Evolutionary conservation across 768 basidiomycete genomes (phyloP), one percentile per base, ranked within the genome.

Genomic region (Boletus tomentosulus): DNA sequence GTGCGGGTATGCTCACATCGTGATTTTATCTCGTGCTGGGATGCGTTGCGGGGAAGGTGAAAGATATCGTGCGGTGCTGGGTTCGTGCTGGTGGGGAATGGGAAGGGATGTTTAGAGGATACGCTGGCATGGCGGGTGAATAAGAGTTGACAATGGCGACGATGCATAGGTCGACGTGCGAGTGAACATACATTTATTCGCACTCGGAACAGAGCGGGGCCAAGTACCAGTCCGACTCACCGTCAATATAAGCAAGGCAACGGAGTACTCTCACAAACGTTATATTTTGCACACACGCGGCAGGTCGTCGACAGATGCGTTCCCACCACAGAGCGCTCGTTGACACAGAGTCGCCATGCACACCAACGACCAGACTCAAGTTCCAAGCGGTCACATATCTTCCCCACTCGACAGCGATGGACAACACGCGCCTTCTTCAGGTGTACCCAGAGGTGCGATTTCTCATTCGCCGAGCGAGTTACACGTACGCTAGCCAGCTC

Each of bases 31-130:
- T 86, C 78, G 33, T 70, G 63, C 61, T 82, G 82, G 0, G 82
- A 77, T 19, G 85, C 84, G 22, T 74, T 71, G 1, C 58, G 62
- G 3, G 79, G 71, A 4, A 89, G 76, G 62, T 87, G 87, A 63
- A 89, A 89, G 51, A 89, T 87, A 67, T 89, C 82, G 66, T 85
- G 74, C 1, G 87, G 84, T 1, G 83, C 80, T 11, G 87, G 86
- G 46, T 74, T 74, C 0, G 75, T 56, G 53, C 80, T 68, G 5
- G 58, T 62, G 0, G 87, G 87, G 50, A 80, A 89, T 0, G 83
- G 81, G 48, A 72, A 76, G 1, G 42, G 48, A 5, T 10, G 31
- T 33, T 22, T 50, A 16, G 57, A 62, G 31, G 56, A 56, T 4
- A 60, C 57, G 39, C 56, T 60, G 6, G 58, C 54, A 42, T 34